Conservation (phyloP, 2,329 filamentous ascomycete species). For the Phyllosticta citriasiana region DNA sequence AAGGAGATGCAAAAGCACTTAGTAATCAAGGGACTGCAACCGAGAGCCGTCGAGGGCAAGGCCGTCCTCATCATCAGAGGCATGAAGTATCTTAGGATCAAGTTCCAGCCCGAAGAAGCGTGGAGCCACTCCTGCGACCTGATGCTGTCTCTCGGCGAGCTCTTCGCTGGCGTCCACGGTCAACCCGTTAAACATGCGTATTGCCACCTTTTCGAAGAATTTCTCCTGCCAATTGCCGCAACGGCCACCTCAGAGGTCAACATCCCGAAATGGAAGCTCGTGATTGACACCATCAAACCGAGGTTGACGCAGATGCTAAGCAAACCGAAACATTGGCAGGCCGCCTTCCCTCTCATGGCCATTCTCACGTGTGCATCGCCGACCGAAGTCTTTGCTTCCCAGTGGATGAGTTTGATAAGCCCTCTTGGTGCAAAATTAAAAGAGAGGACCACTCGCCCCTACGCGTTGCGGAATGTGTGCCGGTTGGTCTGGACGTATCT, state of each 20-base stretch:
- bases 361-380: conserved; percentile 82
- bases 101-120: conserved; percentile 58
- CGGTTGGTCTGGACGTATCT: conserved; percentile 91
- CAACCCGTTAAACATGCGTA: conserved; percentile 88
- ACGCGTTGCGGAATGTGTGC: conserved; percentile 81
- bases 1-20: conserved; percentile 69
- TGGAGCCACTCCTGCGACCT: conserved; percentile 89
- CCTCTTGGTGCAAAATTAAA: conserved; percentile 73
- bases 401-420: conserved; percentile 77
- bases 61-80: conserved; percentile 81
- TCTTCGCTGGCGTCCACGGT: conserved; percentile 79
- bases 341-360: conserved; percentile 79
- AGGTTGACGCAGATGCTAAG: conserved; percentile 74
- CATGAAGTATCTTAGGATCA: conserved; percentile 81
- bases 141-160: conserved; percentile 66
- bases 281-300: conserved; percentile 67
- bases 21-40: conserved; percentile 56
- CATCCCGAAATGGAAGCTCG: conserved; percentile 76
- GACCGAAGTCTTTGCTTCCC: conserved; percentile 68
- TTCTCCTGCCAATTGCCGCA: conserved; percentile 79
- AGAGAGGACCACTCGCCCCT: conserved; percentile 66
- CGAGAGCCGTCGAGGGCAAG: conserved; percentile 64
- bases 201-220: conserved; percentile 79
- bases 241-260: conserved; percentile 68
- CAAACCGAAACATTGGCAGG: conserved; percentile 86